phyloP scores from a whole-genome alignment of 306 rosid genomes.

The Mucuna pruriens region DNA sequence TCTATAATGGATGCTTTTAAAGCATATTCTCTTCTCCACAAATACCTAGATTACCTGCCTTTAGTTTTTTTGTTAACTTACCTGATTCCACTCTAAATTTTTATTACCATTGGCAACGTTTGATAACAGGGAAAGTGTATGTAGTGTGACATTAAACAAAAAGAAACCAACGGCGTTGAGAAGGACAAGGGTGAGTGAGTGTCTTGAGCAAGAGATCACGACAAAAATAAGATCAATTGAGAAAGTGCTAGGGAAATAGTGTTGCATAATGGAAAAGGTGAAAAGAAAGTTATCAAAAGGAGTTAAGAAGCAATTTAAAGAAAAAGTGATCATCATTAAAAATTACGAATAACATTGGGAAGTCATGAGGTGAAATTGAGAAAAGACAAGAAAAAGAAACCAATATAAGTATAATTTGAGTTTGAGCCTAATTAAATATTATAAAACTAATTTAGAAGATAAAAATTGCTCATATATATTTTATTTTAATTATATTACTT shows the following conservation, averaged over 20 bases:
- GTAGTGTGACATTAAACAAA: background rate
- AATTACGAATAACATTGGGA: background rate
- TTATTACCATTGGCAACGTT: background rate
- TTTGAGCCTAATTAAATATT: no score
- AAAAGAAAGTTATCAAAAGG: background rate
- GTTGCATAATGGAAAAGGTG: background rate
- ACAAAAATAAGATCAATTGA: background rate
- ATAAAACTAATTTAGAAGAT: no score
- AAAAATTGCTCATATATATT: no score
- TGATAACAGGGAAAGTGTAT: background rate
- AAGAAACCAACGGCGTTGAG: background rate
- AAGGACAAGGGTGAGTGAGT: background rate
- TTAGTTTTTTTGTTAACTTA: background rate
- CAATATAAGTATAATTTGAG: no score
- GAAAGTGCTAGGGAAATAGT: background rate
- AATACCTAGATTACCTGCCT: background rate
- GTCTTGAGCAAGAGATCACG: background rate
- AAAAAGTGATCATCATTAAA: background rate
- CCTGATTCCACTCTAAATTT: background rate
- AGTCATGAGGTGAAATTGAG: background rate
- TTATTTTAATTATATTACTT: no score
- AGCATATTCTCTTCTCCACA: slow-evolving; percentile 7
- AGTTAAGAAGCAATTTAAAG: background rate
- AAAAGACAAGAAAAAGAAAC: background rate
- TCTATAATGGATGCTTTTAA: background rate